These are phyloP conservation scores for Eleusine coracana DNA, from an alignment of 176 grass and related monocot genomes.

Conservation along the genomic window DNA sequence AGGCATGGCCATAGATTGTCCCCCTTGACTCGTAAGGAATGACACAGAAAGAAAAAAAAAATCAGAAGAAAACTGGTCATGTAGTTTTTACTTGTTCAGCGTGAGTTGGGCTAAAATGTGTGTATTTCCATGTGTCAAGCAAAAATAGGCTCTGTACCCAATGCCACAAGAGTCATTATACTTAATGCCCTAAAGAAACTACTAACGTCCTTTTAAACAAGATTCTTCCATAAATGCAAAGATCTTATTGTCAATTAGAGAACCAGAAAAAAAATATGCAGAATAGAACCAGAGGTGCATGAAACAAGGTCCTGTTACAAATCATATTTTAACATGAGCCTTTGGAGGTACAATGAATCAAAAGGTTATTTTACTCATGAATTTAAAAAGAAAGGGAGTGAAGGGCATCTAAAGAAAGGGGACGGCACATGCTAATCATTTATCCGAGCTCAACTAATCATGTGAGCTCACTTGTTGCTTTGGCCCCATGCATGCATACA, in stretches of 20 bases:
- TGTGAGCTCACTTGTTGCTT: constrained; percentile 78
- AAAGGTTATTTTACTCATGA: constrained; percentile 54
- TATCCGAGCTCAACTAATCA: constrained; percentile 81
- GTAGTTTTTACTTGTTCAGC: constrained; percentile 58
- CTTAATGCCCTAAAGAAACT: constrained; percentile 53
- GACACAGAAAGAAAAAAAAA: constrained; percentile 26
- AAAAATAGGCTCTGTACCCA: constrained; percentile 26
- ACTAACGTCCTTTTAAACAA: constrained; percentile 36
- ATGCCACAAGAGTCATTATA: constrained; percentile 45
- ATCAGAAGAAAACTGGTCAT: constrained; percentile 25
- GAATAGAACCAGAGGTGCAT: constrained; percentile 20
- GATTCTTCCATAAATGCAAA: constrained; percentile 48
- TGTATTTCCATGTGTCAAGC: constrained; percentile 50
- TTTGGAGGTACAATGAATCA: constrained; percentile 71
- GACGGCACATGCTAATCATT: constrained; percentile 93
- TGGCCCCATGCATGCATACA: constrained; percentile 34
- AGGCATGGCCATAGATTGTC: constrained; percentile 31
- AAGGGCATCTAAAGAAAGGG: constrained; percentile 62
- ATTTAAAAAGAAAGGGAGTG: constrained; percentile 43
- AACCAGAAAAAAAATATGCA: not conserved
- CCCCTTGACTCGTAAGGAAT: constrained; percentile 37
- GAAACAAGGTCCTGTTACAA: constrained; percentile 31
- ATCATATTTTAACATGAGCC: constrained; percentile 35
- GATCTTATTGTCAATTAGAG: constrained; percentile 43
- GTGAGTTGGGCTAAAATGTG: constrained; percentile 50